Evolutionary conservation across 2,329 filamentous ascomycete species (phyloP).

Genomic region (Alternaria rosae): DNA sequence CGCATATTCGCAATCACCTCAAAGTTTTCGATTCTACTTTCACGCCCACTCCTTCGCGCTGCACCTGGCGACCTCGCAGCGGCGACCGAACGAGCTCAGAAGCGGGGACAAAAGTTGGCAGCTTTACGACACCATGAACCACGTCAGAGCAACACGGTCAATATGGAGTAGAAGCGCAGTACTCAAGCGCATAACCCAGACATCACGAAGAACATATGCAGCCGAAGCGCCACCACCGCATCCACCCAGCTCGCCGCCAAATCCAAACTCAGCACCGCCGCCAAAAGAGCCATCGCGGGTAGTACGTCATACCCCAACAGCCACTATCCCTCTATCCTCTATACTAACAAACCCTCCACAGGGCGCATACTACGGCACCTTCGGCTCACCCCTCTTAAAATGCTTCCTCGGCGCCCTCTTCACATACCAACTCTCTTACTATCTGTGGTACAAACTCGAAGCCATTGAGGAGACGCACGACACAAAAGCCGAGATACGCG

Average conservation of each 20-base stretch:
- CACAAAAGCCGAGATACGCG: slow-evolving; percentile 45
- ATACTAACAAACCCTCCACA: background rate
- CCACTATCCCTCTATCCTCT: background rate
- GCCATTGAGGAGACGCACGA: slow-evolving; percentile 70
- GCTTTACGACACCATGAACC: slow-evolving; percentile 18
- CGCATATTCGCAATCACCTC: background rate
- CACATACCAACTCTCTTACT: slow-evolving; percentile 81
- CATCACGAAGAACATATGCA: slow-evolving; percentile 24
- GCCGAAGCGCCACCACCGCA: slow-evolving; percentile 19
- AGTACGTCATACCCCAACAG: slow-evolving; percentile 24
- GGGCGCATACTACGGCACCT: slow-evolving; percentile 75
- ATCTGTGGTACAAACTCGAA: slow-evolving; percentile 76
- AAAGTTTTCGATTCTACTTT: too few relatives aligned
- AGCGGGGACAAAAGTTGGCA: slow-evolving; percentile 3
- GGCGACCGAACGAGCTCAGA: background rate
- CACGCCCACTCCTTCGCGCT: background rate
- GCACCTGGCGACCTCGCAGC: slow-evolving; percentile 5
- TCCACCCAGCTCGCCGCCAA: slow-evolving; percentile 20
- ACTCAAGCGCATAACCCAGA: slow-evolving; percentile 7
- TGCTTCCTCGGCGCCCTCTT: slow-evolving; percentile 77
- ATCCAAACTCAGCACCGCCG: slow-evolving; percentile 20
- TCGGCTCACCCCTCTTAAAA: slow-evolving; percentile 76
- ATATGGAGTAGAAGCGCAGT: slow-evolving; percentile 4
- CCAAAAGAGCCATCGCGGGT: slow-evolving; percentile 29
- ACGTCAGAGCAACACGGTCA: slow-evolving; percentile 15